These are phyloP conservation scores for Mycena citricolor DNA, from an alignment of 1,284 basidiomycete species.

Conservation along the genomic window DNA sequence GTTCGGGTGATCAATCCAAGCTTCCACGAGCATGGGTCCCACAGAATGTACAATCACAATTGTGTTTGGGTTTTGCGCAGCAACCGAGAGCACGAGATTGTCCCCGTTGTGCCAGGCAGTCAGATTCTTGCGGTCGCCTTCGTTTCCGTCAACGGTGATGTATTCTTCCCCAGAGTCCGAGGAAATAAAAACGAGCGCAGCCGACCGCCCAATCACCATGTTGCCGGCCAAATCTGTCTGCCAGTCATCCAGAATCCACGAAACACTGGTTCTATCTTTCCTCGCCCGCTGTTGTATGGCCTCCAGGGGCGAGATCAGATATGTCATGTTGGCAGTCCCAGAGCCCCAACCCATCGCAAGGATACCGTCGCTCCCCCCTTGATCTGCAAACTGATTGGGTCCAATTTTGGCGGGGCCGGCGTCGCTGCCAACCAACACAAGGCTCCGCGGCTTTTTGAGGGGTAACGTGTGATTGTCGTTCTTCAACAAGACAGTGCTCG, in stretches of 20 bases:
- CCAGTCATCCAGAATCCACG: slow-evolving; percentile 68
- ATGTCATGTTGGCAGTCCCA: slow-evolving; percentile 63
- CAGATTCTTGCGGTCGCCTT: slow-evolving; percentile 77
- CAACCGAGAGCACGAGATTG: slow-evolving; percentile 56
- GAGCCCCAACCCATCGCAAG: slow-evolving; percentile 86
- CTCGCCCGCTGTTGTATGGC: slow-evolving; percentile 67
- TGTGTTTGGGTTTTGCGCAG: slow-evolving; percentile 60
- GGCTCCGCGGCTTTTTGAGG: slow-evolving; percentile 52
- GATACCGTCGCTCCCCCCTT: slow-evolving; percentile 64
- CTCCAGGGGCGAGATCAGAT: slow-evolving; percentile 65
- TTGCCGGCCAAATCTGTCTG: slow-evolving; percentile 50
- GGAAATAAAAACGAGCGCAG: slow-evolving; percentile 73
- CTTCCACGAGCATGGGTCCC: slow-evolving; percentile 47
- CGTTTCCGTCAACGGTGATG: slow-evolving; percentile 74
- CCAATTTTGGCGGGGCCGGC: slow-evolving; percentile 68
- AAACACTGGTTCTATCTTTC: slow-evolving; percentile 59
- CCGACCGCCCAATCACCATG: slow-evolving; percentile 53
- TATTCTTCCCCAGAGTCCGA: slow-evolving; percentile 77
- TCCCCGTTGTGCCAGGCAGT: slow-evolving; percentile 82
- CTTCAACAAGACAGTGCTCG: slow-evolving; percentile 81
- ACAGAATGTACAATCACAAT: slow-evolving; percentile 57
- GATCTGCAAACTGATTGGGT: slow-evolving; percentile 73
- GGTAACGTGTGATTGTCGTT: slow-evolving; percentile 71
- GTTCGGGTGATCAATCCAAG: slow-evolving; percentile 50
- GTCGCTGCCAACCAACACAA: slow-evolving; percentile 68